Evolutionary conservation across 176 grass and related monocot species (phyloP).

Genomic region (Elaeis guineensis): DNA sequence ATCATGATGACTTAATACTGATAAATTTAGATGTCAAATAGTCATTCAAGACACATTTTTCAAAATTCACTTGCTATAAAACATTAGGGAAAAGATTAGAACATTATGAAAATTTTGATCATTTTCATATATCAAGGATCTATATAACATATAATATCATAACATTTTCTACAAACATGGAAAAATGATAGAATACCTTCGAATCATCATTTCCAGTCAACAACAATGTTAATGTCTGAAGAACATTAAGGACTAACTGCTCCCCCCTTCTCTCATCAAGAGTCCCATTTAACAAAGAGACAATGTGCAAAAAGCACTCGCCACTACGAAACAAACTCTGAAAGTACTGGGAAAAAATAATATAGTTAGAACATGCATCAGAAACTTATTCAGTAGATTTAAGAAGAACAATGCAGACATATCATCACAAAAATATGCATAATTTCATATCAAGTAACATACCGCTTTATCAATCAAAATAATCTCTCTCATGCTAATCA

Average conservation of each 20-base stretch:
- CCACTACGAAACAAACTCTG: constrained; percentile 74
- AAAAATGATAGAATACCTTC: constrained; percentile 46
- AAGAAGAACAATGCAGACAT: not conserved
- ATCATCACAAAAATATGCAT: not conserved
- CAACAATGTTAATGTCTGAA: constrained; percentile 72
- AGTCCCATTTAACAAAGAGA: constrained; percentile 88
- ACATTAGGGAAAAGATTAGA: no score
- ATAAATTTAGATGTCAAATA: no score
- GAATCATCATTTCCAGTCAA: constrained; percentile 72
- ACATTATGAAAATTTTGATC: no score
- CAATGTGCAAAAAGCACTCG: constrained; percentile 93
- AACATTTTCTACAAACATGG: not conserved
- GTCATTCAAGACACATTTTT: no score
- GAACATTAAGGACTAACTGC: constrained; percentile 82
- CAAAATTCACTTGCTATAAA: no score
- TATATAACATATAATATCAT: no score
- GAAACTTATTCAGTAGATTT: not conserved
- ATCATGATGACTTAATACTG: no score
- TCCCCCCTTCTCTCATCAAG: constrained; percentile 72
- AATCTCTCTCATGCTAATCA: constrained; percentile 86
- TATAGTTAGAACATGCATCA: not conserved
- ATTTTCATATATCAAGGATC: no score
- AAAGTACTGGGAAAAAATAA: constrained; percentile 58
- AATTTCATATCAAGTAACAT: constrained; percentile 23
- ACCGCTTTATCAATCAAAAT: constrained; percentile 69